Base-by-base conservation (phyloP, 2,329 filamentous ascomycete species). In the Pseudogymnoascus sp. region DNA sequence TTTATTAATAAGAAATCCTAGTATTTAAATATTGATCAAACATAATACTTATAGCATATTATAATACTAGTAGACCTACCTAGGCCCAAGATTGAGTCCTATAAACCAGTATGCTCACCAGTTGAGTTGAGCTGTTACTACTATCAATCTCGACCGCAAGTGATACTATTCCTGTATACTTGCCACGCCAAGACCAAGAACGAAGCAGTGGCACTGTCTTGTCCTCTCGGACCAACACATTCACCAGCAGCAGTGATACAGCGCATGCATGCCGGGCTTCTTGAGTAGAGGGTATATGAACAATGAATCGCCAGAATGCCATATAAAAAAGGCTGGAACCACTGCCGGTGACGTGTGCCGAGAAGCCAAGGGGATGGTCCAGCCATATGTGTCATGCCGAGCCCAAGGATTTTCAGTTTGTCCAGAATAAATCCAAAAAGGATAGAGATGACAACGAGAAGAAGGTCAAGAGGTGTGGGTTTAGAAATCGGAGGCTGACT, bases 301-400 rank as follows among this genome's bases (percentile, higher is more conserved):
- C 12, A 1, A n/a, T 48, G 39, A 27, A 52, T 31, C 45, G 27
- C 27, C 13, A 15, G n/a, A 10, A 7, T 31, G 45, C 29, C 31
- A 52, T 31, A 52, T 52, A 4, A 13, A 2, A 27, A 42, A 18
- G 39, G 10, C 45, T n/a, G 45, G 25, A 31, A 35, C 10, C 25
- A 15, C 15, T 31, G 27, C 7, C 45, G 13, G 45, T 52, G 45
- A 52, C 45, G 45, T 52, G n/a, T 52, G 45, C 45, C 45, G 13
- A 52, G 45, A 52, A 8, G 45, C 45, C 45, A 52, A 52, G 45
- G 12, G 8, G 8, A 52, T 10, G 27, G 45, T 52, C 45, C 45
- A 52, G 45, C 45, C 45, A 52, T 52, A 52, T 52, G n/a, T 52
- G 45, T 52, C 45, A 52, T 52, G 45, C 45, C 45, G 45, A 52